Base-by-base conservation (phyloP, 352 stramenopile species). In the Pythium scleroteichum region DNA sequence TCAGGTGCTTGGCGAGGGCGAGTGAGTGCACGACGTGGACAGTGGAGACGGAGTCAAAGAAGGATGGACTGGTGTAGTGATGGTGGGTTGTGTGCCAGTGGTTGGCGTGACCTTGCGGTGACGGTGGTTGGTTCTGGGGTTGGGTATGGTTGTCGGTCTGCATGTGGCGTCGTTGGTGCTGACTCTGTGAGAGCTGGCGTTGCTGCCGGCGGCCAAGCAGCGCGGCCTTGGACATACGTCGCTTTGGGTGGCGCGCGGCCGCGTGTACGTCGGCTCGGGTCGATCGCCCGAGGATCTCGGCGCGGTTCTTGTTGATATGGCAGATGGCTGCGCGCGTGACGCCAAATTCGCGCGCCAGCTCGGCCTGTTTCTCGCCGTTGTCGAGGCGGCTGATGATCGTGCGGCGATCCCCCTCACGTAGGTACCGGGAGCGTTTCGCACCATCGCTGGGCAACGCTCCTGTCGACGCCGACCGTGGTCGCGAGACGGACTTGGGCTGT, bases 261-360 rank as follows among this genome's bases (percentile, higher is more conserved):
- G 54, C 59, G 45, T 52, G 45, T 20, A 52, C 45, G 24, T 52
- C 45, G 10, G 45, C 22, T 17, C 45, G 45, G 14, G 45, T 39
- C 13, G 45, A 87, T 40, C 78, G 76, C 16, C 76, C 77, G n/a
- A 91, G 65, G 59, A 91, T 87, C 66, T 87, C 79, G 8, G 74
- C 76, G 35, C 74, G 73, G 50, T 91, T 88, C 62, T 91, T 91
- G 53, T 91, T 91, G 56, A 91, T 91, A 61, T 88, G 79, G 56
- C 81, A 90, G 52, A 90, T 84, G 17, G 81, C 81, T 0, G 81
- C 79, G 6, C 81, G 62, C 20, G 81, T 89, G 23, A 90, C 79
- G n/a, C 81, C 78, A 44, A 86, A 88, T 33, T 90, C 81, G 1
- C 78, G 65, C 13, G 81, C 81, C 22, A 91, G 55, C 0, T 72